Evolutionary conservation across 2,329 filamentous ascomycete species (phyloP).

Genomic region (Nannizzia gypsea): DNA sequence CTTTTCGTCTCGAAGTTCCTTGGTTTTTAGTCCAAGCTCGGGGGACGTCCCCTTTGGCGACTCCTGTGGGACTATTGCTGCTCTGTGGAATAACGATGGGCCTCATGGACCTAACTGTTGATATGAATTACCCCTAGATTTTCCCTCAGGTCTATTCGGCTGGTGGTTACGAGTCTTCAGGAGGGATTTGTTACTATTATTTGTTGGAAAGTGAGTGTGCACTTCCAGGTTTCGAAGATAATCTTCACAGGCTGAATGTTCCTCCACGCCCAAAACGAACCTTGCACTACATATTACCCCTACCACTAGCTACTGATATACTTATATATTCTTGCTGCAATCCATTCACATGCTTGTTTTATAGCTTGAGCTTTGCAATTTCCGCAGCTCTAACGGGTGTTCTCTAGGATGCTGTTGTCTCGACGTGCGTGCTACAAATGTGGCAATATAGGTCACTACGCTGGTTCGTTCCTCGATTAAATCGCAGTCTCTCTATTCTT

Average conservation of each 20-base stretch:
- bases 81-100: background rate
- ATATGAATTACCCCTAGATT: background rate
- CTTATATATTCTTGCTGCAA: background rate
- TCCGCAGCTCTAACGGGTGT: background rate
- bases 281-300: background rate
- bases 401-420: conserved; percentile 58
- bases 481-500: background rate
- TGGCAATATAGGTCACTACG: conserved; percentile 66
- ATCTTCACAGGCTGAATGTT: background rate
- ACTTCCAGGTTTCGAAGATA: background rate
- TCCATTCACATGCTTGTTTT: background rate
- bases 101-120: background rate
- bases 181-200: background rate
- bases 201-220: conserved; percentile 1
- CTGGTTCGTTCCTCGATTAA: conserved; percentile 28
- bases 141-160: background rate
- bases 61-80: background rate
- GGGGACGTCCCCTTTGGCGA: background rate
- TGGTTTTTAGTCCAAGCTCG: background rate
- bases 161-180: background rate
- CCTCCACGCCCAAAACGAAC: background rate
- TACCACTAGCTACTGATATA: background rate
- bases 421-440: conserved; percentile 69
- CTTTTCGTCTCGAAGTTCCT: background rate
- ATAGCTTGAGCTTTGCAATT: background rate